Base-by-base conservation (phyloP, 2,329 filamentous ascomycete species). In the Trichophyton mentagrophytes region DNA sequence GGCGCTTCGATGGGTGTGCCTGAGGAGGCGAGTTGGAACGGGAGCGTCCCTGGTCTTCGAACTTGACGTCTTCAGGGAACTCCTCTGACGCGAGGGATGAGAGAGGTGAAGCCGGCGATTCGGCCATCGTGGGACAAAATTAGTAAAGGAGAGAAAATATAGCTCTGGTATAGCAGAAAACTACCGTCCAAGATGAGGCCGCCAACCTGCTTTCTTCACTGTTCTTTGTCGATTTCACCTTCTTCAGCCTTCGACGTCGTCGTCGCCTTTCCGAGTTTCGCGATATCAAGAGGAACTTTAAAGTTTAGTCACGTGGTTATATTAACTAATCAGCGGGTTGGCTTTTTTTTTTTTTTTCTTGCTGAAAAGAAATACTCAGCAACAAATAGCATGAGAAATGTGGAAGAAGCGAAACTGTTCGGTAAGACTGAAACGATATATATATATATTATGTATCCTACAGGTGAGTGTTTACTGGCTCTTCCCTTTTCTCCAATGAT, bases 71-170 rank as follows among this genome's bases (percentile, higher is more conserved):
- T 66, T 84, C 83, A 70, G 78, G 78, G 70, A 85, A 82, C 62
- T 83, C 81, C 66, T 85, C 84, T 55, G 82, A 84, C 64, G 80
- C 81, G 64, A 85, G 80, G 63, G 83, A 82, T 58, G 84, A 87
- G 66, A 88, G 81, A 44, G 83, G 82, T 38, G 84, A 86, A 59
- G 77, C 80, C 11, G 83, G 81, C 9, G 82, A 84, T 70, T 84
- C 77, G 58, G 76, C 73, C 76, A 79, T 79, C 62, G 15, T 42
- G 42, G 13, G 36, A n/a, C 25, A 7, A 44, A 46, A 17, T 17
- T 58, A 36, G 3, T 58, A 17, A 13, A 9, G 2, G 13, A 15
- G 1, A n/a, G 11, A 5, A 5, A 11, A 27, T 5, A 15, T 5
- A 6, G 20, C n/a, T 42, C n/a, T 44, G 7, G 8, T 27, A 46